Evolutionary conservation across 768 basidiomycete genomes (phyloP), one percentile per base, ranked within the genome.

Genomic region (Russula ochroleuca): DNA sequence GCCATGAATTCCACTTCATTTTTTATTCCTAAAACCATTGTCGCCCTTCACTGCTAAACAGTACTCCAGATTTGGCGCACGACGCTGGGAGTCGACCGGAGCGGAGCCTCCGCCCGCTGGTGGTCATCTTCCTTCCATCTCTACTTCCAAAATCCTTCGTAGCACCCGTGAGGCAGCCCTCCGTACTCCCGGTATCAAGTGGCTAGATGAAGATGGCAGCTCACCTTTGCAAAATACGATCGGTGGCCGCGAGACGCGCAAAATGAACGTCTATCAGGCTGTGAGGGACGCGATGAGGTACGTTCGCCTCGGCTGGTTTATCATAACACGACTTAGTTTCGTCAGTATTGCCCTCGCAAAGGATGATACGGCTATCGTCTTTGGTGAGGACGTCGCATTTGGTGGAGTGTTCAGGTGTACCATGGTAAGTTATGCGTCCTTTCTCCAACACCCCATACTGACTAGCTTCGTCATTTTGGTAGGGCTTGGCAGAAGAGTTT

Each of bases 201-300:
- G 90, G 88, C 72, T 77, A 13, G 88, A 91, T 62, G 85, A 85
- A 40, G 83, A 83, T 56, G 72, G 74, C 21, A 74, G 76, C 19
- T 75, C 73, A 7, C 73, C 80, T 14, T 67, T 79, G 53, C 75
- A 73, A 48, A 75, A 76, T 40, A 79, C 84, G 43, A 76, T 87
- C 15, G 90, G 84, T 21, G 91, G 90, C 17, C 82, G 90, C 56
- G 90, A 93, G 75, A 95, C 92, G 23, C 84, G 92, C 68, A 94
- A 94, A 78, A 96, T 96, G 93, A 98, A 98, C 72, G 78, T 88
- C 68, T 97, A 94, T 74, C 94, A 97, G 72, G 91, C 95, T 1
- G 83, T 98, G 15, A 81, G 95, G 52, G 93, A 96, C 72, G 93
- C 92, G 2, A 83, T 97, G 78, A 88, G 87, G 90, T 88, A 69